Percentiles rank a stretch among this genome's conserved stretches.
These are phyloP conservation scores for Cercospora brassicicola DNA, from an alignment of 2,329 filamentous ascomycete genomes.

Conservation along the genomic window DNA sequence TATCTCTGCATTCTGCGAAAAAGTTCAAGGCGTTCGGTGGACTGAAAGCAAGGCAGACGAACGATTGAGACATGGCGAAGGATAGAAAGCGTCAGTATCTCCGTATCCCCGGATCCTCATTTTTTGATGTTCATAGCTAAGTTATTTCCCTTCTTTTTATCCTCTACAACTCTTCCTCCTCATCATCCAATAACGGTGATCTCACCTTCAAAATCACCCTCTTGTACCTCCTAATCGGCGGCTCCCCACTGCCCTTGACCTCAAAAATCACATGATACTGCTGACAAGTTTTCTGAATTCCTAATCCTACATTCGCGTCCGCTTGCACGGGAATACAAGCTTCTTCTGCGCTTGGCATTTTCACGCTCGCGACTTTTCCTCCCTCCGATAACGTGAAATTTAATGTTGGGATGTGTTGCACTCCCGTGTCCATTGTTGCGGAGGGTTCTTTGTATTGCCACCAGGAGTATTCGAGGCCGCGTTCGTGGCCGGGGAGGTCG, in stretches of 20 bases:
- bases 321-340: constrained; percentile 7
- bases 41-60: too few species aligned
- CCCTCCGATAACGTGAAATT: neutral
- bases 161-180: too few species aligned
- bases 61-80: too few species aligned
- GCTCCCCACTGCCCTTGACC: constrained; percentile 8
- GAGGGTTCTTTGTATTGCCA: constrained; percentile 17
- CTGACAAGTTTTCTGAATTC: constrained; percentile 6
- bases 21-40: too few species aligned
- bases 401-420: neutral
- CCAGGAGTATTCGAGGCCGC: constrained; percentile 8
- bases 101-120: too few species aligned
- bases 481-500: neutral
- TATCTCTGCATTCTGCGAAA: too few species aligned
- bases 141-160: too few species aligned
- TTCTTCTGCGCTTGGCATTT: neutral
- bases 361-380: neutral
- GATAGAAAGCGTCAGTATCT: too few species aligned
- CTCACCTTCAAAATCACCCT: constrained; percentile 5
- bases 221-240: constrained; percentile 14
- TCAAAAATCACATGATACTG: constrained; percentile 12
- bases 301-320: neutral
- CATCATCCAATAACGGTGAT: neutral
- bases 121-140: too few species aligned
- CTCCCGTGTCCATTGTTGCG: neutral